These are phyloP conservation scores for Ciborinia camelliae DNA, from an alignment of 2,329 filamentous ascomycete genomes.

Conservation along the genomic window DNA sequence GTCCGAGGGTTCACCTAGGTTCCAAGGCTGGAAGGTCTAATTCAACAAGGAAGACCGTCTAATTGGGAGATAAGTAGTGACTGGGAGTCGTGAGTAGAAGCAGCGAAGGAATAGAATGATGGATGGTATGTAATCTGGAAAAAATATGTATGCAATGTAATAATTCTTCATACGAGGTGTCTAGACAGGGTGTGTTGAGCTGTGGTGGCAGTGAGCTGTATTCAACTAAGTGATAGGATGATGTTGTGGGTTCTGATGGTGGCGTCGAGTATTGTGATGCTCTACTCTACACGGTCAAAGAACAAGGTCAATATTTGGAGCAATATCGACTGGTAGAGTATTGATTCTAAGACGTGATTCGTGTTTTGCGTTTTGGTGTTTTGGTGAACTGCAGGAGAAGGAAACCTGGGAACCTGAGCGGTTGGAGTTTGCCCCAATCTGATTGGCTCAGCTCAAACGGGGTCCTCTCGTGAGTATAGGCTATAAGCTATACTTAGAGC, in stretches of 20 bases:
- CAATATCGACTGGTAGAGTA: conserved; percentile 4
- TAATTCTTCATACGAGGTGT: background rate
- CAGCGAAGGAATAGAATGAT: background rate
- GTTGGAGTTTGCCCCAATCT: conserved; percentile 21
- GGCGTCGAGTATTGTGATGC: background rate
- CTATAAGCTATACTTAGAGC: conserved; percentile 31
- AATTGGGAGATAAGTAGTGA: background rate
- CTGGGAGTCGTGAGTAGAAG: background rate
- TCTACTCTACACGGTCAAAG: background rate
- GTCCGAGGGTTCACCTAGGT: background rate
- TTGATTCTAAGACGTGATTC: conserved; percentile 28
- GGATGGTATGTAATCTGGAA: background rate
- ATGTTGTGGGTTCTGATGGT: background rate
- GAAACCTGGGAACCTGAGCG: conserved; percentile 22
- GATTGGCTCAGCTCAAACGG: conserved; percentile 24
- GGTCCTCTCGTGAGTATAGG: conserved; percentile 21
- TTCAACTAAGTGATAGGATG: background rate
- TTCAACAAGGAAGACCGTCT: conserved; percentile 4
- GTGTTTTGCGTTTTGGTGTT: conserved; percentile 24
- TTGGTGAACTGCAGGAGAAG: conserved; percentile 25
- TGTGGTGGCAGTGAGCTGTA: background rate
- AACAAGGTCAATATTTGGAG: background rate
- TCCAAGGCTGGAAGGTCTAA: background rate
- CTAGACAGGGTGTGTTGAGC: background rate
- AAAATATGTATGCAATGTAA: background rate